Percentiles rank a stretch among this genome's conserved stretches.
Evolutionary conservation across 2,329 filamentous ascomycete species (phyloP).

Genomic region (Curvularia sp.): DNA sequence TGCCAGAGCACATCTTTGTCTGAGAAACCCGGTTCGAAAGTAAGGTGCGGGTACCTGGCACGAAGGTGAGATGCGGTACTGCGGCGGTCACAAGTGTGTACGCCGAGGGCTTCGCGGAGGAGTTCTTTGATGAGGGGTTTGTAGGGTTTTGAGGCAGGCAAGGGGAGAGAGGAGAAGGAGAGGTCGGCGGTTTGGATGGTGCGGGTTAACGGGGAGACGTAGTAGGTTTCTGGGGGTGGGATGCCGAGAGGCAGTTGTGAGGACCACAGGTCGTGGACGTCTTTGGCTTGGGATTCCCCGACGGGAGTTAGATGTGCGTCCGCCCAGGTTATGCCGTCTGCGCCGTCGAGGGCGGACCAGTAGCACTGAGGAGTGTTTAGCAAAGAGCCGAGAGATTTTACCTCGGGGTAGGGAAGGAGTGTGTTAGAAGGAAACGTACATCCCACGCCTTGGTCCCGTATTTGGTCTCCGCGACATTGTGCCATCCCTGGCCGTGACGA

Average conservation of each 20-base stretch:
- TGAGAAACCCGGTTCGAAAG: slow-evolving; percentile 66
- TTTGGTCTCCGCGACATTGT: slow-evolving; percentile 70
- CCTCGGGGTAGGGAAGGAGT: too few species aligned
- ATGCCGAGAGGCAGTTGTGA: slow-evolving; percentile 60
- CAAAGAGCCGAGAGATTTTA: too few species aligned
- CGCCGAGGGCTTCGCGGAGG: slow-evolving; percentile 69
- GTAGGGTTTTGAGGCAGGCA: slow-evolving; percentile 61
- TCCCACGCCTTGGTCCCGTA: slow-evolving; percentile 75
- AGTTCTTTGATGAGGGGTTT: slow-evolving; percentile 68
- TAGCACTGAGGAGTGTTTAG: slow-evolving; percentile 57
- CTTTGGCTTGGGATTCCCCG: slow-evolving; percentile 65
- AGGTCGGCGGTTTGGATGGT: slow-evolving; percentile 67
- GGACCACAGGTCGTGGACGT: slow-evolving; percentile 65
- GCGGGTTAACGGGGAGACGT: slow-evolving; percentile 69
- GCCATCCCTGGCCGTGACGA: slow-evolving; percentile 71
- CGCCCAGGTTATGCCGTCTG: slow-evolving; percentile 66
- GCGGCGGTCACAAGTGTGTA: slow-evolving; percentile 72
- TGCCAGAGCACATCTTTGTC: slow-evolving; percentile 64
- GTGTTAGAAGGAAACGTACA: slow-evolving; percentile 49
- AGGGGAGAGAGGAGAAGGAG: slow-evolving; percentile 62
- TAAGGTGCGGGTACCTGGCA: slow-evolving; percentile 58
- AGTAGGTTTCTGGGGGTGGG: slow-evolving; percentile 68
- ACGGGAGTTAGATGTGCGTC: slow-evolving; percentile 67
- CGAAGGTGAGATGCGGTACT: slow-evolving; percentile 60
- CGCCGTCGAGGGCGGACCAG: slow-evolving; percentile 68